These are phyloP conservation scores for Salix koriyanagi DNA, from an alignment of 345 rosid species.

Conservation along the genomic window DNA sequence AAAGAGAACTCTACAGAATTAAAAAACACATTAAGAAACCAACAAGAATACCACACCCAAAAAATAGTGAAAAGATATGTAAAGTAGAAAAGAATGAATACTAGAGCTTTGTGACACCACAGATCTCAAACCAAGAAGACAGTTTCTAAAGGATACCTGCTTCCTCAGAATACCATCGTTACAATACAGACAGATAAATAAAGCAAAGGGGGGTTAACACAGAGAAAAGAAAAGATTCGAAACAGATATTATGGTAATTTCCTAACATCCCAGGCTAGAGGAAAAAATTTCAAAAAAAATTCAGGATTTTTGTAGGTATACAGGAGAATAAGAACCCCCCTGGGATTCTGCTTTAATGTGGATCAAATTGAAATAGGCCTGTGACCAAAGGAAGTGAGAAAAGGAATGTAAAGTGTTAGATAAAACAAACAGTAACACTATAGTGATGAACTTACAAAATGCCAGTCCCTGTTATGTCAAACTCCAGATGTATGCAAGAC, in stretches of 20 bases:
- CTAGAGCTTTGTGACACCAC: neutral
- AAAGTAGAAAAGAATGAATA: neutral
- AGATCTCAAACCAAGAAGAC: neutral
- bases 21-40: neutral
- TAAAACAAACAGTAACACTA: neutral
- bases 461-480: conserved; percentile 68
- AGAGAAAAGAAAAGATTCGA: neutral
- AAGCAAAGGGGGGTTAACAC: neutral
- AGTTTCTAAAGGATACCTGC: neutral
- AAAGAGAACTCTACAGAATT: neutral
- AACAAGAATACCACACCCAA: neutral
- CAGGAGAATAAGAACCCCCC: neutral
- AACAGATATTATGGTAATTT: too few species aligned
- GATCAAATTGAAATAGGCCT: neutral
- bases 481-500: conserved; percentile 93
- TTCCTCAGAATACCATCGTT: neutral
- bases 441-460: conserved; percentile 50
- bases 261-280: neutral
- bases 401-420: neutral
- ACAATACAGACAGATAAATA: neutral
- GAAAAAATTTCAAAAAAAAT: neutral
- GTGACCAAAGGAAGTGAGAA: neutral
- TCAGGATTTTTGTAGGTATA: neutral
- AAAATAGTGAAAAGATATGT: neutral
- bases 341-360: neutral